A percentile compares a stretch with the other conserved stretches of the same genome.
Evolutionary conservation across 2,329 filamentous ascomycete species (phyloP).

Genomic region (Diaporthe vaccinii): DNA sequence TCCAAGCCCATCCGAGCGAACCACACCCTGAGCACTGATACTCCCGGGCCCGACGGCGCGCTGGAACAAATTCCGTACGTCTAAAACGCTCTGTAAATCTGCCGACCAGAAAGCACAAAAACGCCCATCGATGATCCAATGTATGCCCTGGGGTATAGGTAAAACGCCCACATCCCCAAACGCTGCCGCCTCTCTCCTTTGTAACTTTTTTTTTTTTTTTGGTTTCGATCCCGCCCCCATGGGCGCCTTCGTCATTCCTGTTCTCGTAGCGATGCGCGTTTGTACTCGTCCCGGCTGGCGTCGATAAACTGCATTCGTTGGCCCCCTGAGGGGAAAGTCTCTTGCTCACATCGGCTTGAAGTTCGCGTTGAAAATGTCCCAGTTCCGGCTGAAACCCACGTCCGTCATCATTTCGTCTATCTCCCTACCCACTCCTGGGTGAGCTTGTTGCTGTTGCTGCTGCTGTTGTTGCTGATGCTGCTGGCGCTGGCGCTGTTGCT

Average conservation of each 20-base stretch:
- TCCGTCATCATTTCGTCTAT: constrained; percentile 66
- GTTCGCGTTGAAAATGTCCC: constrained; percentile 58
- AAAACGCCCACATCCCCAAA: not conserved
- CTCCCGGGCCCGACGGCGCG: constrained; percentile 20
- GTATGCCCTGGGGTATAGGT: constrained; percentile 3
- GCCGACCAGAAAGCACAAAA: constrained; percentile 30
- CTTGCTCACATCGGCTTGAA: constrained; percentile 39
- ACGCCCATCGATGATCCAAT: constrained; percentile 22
- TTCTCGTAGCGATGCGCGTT: constrained; percentile 17
- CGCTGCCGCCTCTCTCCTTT: not conserved
- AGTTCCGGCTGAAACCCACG: constrained; percentile 60
- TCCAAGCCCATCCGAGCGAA: not conserved
- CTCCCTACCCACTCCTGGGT: constrained; percentile 54
- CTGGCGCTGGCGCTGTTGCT: constrained; percentile 44
- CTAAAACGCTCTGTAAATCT: constrained; percentile 24
- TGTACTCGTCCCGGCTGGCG: not conserved
- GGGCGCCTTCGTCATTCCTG: constrained; percentile 1
- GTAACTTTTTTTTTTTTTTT: not conserved
- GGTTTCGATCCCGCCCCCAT: not conserved
- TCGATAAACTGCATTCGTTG: constrained; percentile 6
- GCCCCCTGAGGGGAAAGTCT: not conserved
- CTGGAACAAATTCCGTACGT: constrained; percentile 14
- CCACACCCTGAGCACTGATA: not conserved
- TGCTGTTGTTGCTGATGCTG: constrained; percentile 42
- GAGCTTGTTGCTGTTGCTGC: constrained; percentile 46